Base-by-base conservation (phyloP, 345 rosid genomes). In the Lumnitzera littorea region DNA sequence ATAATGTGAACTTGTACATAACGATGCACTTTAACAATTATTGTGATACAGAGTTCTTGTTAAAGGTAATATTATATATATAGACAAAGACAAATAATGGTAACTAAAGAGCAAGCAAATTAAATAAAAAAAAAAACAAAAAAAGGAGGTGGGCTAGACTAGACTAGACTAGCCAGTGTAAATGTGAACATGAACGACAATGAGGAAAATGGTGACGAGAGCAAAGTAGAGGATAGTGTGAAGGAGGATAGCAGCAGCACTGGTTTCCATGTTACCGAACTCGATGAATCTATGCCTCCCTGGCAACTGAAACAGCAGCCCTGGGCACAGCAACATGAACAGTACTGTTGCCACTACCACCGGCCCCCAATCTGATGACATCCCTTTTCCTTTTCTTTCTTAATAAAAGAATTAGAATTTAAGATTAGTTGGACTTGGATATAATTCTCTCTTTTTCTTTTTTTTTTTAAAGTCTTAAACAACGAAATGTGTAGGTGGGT, bases 271-370 rank as follows among this genome's bases (percentile, higher is more conserved):
- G 72, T 73, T 62, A 20, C 84, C 78, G 16, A 76, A 82, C 25
- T 82, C 84, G 0, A 79, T 25, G 11, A 50, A 50, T 11, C 64
- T 55, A 4, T 5, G 48, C 67, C 53, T 70, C 13, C 87, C 84
- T 0, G 87, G 87, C 0, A 76, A 12, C 68, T 82, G 84, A 65
- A 82, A 74, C 29, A 82, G 24, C 13, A 82, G 71, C 8, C 87
- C 87, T 0, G 84, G 84, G 0, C 82, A 70, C 13, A 82, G 74
- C 12, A 79, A 68, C 23, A 76, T 74, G 65, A 82, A 82, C n/a
- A 78, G 71, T 43, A 78, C 5, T 12, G 67, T 13, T 23, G 81
- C 87, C 7, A 82, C 1, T 15, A 82, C 6, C 31, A 78, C 51
- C 0, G 86, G 86, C 50, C 75, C 86, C 86, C 86, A 82, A 51